phyloP scores from a whole-genome alignment of 2,329 filamentous ascomycete species.

The Aureobasidium pullulans region DNA sequence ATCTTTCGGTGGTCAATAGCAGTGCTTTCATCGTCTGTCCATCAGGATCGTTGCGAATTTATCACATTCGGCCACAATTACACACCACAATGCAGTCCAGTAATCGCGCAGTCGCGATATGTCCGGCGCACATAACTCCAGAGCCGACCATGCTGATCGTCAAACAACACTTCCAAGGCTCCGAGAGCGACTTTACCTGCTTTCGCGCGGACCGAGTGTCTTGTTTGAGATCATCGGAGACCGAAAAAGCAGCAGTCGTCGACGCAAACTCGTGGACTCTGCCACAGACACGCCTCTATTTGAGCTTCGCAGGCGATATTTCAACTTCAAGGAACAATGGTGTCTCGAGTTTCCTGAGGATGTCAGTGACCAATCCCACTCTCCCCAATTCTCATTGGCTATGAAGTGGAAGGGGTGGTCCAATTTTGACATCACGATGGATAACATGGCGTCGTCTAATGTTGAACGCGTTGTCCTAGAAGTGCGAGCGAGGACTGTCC shows the following conservation, averaged over 20 bases:
- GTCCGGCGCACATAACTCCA: background rate
- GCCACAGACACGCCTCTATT: background rate
- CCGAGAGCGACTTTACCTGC: background rate
- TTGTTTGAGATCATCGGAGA: background rate
- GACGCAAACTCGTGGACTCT: background rate
- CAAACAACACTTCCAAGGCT: background rate
- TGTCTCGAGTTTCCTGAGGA: background rate
- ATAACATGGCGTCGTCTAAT: background rate
- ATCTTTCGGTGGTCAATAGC: too few relatives aligned
- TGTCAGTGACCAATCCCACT: too few relatives aligned
- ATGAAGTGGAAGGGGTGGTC: background rate
- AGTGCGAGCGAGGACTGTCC: background rate
- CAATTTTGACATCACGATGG: background rate
- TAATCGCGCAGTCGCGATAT: background rate
- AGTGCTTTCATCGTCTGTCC: too few relatives aligned
- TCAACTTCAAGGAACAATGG: constrained; percentile 17
- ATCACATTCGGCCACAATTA: too few relatives aligned
- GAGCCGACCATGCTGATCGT: background rate
- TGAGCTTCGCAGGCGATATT: background rate
- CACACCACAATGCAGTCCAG: too few relatives aligned
- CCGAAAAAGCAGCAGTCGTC: background rate
- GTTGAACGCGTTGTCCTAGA: background rate
- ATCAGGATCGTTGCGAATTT: too few relatives aligned
- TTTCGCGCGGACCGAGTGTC: background rate
- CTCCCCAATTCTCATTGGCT: background rate